These are phyloP conservation scores for Xylaria sp. DNA, from an alignment of 2,329 filamentous ascomycete species.

Conservation along the genomic window DNA sequence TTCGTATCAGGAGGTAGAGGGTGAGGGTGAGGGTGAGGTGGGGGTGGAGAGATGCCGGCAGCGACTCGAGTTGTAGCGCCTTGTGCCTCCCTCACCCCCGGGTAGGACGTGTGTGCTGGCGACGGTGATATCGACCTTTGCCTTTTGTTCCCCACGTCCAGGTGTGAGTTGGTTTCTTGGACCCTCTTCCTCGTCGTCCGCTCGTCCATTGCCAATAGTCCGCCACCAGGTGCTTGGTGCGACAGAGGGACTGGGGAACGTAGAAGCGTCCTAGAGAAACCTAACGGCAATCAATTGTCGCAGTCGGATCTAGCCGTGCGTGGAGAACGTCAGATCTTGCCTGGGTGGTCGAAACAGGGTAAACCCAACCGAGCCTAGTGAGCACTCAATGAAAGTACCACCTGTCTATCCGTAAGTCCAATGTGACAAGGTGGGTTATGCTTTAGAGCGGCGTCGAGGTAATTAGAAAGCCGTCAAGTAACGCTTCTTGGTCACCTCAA, in stretches of 20 bases:
- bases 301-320: conserved; percentile 31
- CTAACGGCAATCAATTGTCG: conserved; percentile 17
- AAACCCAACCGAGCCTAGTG: conserved; percentile 28
- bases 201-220: conserved; percentile 27
- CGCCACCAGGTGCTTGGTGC: conserved; percentile 31
- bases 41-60: not conserved
- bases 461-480: conserved; percentile 16
- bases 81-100: conserved; percentile 23
- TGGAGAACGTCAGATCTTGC: conserved; percentile 19
- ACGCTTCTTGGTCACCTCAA: conserved; percentile 33
- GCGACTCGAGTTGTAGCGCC: conserved; percentile 24
- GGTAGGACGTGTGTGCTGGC: conserved; percentile 29
- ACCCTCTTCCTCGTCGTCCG: conserved; percentile 25
- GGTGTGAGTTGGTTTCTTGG: conserved; percentile 16
- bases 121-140: conserved; percentile 27
- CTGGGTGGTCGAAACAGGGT: conserved; percentile 23
- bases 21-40: not conserved
- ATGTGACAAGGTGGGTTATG: conserved; percentile 19
- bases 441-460: conserved; percentile 17
- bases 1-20: conserved; percentile 8
- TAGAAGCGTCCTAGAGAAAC: conserved; percentile 8
- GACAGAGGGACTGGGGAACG: conserved; percentile 21
- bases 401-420: conserved; percentile 20
- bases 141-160: conserved; percentile 23
- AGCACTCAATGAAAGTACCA: conserved; percentile 26